Conservation (phyloP, 2,329 filamentous ascomycete genomes). For the Colletotrichum sp. region DNA sequence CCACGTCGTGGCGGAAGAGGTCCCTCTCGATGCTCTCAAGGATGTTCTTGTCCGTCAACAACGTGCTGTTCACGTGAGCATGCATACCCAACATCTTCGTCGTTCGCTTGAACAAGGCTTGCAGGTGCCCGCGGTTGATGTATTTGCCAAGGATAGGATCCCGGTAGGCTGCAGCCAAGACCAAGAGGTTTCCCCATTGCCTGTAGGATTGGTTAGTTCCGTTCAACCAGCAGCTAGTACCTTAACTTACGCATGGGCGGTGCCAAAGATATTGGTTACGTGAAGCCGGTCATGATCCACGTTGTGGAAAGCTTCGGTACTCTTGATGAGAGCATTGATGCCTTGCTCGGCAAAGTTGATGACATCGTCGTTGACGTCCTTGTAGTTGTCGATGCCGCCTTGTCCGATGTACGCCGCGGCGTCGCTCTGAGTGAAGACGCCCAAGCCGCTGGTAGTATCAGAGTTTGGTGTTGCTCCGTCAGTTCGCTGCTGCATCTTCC, state of each 20-base stretch:
- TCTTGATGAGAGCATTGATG: constrained; percentile 78
- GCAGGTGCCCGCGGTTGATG: constrained; percentile 61
- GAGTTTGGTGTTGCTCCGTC: constrained; percentile 27
- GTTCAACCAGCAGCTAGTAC: neutral
- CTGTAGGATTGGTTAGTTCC: constrained; percentile 46
- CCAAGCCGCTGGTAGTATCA: constrained; percentile 37
- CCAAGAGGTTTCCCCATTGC: constrained; percentile 95
- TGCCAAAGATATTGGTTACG: constrained; percentile 96
- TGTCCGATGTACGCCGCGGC: neutral
- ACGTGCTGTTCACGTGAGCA: constrained; percentile 74
- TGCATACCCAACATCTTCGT: constrained; percentile 77
- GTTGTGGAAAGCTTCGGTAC: constrained; percentile 80
- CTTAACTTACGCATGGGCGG: constrained; percentile 85
- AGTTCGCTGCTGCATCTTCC: constrained; percentile 34
- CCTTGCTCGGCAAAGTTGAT: constrained; percentile 64
- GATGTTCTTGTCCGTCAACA: constrained; percentile 77
- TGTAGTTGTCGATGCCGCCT: constrained; percentile 32
- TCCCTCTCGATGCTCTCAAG: constrained; percentile 61
- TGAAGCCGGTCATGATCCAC: constrained; percentile 72
- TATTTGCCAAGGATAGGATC: constrained; percentile 66
- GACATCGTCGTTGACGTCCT: constrained; percentile 50
- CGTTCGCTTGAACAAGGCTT: constrained; percentile 71
- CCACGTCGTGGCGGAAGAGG: constrained; percentile 38
- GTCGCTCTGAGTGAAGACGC: constrained; percentile 27
- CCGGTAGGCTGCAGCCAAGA: constrained; percentile 81